Conservation (phyloP, 2,329 filamentous ascomycete genomes). For the Falciphora oryzae region DNA sequence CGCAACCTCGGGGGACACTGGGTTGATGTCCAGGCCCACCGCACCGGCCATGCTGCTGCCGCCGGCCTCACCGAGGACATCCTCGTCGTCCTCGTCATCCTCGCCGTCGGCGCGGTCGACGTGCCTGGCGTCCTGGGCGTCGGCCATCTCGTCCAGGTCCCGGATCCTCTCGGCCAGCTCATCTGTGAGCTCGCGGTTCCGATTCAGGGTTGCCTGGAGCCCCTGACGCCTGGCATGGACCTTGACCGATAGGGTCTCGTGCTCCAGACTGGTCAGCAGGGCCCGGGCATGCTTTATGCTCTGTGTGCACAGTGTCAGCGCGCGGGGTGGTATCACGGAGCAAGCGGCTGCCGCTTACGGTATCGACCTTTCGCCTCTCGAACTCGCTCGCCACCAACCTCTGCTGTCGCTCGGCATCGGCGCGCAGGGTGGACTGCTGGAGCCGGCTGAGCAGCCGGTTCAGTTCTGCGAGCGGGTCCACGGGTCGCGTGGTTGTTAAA, state of each 20-base stretch:
- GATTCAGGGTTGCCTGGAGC: slow-evolving; percentile 56
- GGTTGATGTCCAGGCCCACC: slow-evolving; percentile 21
- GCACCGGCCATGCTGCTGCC: background rate
- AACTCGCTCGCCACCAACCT: slow-evolving; percentile 56
- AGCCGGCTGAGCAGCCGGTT: slow-evolving; percentile 60
- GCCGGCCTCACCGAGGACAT: slow-evolving; percentile 29
- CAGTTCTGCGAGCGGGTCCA: slow-evolving; percentile 45
- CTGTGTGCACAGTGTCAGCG: slow-evolving; percentile 28
- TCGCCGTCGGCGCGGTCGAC: slow-evolving; percentile 32
- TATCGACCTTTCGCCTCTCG: slow-evolving; percentile 55
- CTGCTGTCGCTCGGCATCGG: slow-evolving; percentile 52
- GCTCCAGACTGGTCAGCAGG: slow-evolving; percentile 65
- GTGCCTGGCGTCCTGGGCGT: slow-evolving; percentile 28
- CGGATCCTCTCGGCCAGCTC: slow-evolving; percentile 59
- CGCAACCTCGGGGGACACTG: background rate
- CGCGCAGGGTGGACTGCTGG: slow-evolving; percentile 58
- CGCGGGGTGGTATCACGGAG: background rate
- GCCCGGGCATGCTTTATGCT: slow-evolving; percentile 68
- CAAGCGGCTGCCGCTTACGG: slow-evolving; percentile 33
- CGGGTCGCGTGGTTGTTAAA: background rate
- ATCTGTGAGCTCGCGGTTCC: slow-evolving; percentile 61
- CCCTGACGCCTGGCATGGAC: slow-evolving; percentile 52
- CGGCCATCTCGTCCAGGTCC: slow-evolving; percentile 58
- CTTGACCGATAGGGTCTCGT: slow-evolving; percentile 57
- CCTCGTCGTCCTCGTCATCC: slow-evolving; percentile 47